Evolutionary conservation across 2,329 filamentous ascomycete genomes (phyloP), one percentile per base, ranked within the genome.

Genomic region (Diaporthe helianthi): DNA sequence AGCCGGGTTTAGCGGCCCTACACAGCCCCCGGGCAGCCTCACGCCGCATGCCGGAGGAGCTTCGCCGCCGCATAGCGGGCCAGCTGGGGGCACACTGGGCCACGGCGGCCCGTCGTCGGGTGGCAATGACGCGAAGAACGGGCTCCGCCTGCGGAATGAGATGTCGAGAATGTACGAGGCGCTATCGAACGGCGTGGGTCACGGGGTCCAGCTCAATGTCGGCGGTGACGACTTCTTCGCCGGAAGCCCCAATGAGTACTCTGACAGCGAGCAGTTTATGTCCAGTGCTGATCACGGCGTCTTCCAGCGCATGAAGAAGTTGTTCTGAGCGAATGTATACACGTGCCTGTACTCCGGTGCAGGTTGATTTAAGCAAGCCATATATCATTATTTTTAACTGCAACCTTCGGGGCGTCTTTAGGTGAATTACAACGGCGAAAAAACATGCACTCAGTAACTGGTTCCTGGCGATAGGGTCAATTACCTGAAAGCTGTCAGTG

Each of bases 131-230:
- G 66, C 69, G 33, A 73, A 75, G 51, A 88, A 87, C 33, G 86
- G 86, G 5, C 72, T 80, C 33, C 81, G 81, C 72, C 82, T 89
- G 46, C 85, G 86, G 67, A 83, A 73, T 26, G 86, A 89, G 73
- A 86, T 89, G 83, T 84, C 82, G 15, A 81, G 82, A 24, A 81
- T 84, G 22, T 84, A 79, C 60, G 82, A 84, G 69, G 79, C 77
- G 1, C 81, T 82, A 52, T 76, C 76, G 61, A 74, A 73, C 31
- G 76, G 76, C 49, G 72, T 69, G 38, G 72, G 53, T 12, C 69
- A 68, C 8, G 51, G 38, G 5, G 53, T 29, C 10, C 72, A 69
- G 8, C 31, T 41, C 41, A 52, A 51, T n/a, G n/a, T n/a, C 19
- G 51, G 61, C 8, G 60, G 41, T 15, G 67, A 65, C 5, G 69